These are phyloP conservation scores for Rehmannia glutinosa DNA, from an alignment of 257 asterid genomes.

Conservation along the genomic window DNA sequence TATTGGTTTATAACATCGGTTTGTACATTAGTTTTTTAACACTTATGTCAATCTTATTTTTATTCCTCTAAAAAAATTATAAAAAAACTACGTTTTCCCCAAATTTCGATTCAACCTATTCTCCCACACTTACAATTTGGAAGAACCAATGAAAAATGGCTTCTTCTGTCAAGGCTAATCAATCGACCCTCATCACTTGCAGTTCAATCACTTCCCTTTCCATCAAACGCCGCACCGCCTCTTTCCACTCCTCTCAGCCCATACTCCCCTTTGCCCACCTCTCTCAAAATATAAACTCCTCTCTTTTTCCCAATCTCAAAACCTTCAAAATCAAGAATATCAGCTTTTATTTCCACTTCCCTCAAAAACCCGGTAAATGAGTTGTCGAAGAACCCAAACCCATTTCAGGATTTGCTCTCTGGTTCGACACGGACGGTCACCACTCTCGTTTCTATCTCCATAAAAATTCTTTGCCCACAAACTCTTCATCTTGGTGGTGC, in stretches of 20 bases:
- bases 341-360: conserved; percentile 30
- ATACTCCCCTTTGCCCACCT: background rate
- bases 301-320: conserved; percentile 12
- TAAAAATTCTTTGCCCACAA: conserved; percentile 39
- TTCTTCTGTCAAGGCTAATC: conserved; percentile 49
- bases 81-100: too few relatives aligned
- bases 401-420: conserved; percentile 34
- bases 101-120: too few relatives aligned
- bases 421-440: conserved; percentile 77
- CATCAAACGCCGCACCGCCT: conserved; percentile 6
- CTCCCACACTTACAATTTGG: too few relatives aligned
- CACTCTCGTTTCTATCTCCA: conserved; percentile 46
- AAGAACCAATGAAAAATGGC: background rate
- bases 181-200: conserved; percentile 30
- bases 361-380: background rate
- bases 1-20: too few relatives aligned
- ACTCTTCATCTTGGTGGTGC: conserved; percentile 32
- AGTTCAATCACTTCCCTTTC: background rate
- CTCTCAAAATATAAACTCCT: conserved; percentile 16
- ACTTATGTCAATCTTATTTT: too few relatives aligned
- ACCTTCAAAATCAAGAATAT: conserved; percentile 23
- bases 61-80: too few relatives aligned
- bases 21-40: too few relatives aligned
- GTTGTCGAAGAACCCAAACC: background rate
- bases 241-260: conserved; percentile 8